Percentiles rank a stretch among this genome's conserved stretches.
These are phyloP conservation scores for Phylloporus sp. DNA, from an alignment of 768 basidiomycete species.

Conservation along the genomic window DNA sequence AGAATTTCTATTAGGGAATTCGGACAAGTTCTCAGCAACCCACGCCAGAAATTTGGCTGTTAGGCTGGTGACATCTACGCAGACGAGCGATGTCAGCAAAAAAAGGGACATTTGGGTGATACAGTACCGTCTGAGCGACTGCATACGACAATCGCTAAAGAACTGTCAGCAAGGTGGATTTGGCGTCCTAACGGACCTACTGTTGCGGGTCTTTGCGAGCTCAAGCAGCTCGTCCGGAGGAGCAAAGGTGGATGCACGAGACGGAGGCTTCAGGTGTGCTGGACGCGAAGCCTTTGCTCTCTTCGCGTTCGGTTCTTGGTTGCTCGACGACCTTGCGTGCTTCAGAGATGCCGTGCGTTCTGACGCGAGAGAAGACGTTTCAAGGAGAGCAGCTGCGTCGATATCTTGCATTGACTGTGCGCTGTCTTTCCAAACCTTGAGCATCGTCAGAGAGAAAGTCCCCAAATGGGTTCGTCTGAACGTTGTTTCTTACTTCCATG, in stretches of 20 bases:
- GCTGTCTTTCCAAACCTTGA: conserved; percentile 21
- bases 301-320: conserved; percentile 14
- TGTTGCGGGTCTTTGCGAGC: conserved; percentile 17
- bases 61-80: conserved; percentile 16
- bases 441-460: conserved; percentile 15
- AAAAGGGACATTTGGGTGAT: not conserved
- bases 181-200: conserved; percentile 8
- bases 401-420: conserved; percentile 6
- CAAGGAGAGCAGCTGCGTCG: conserved; percentile 18
- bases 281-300: conserved; percentile 4
- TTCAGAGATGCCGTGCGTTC: conserved; percentile 7
- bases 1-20: not conserved
- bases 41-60: conserved; percentile 19
- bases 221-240: conserved; percentile 15
- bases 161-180: not conserved
- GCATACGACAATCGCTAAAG: conserved; percentile 18
- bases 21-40: conserved; percentile 1
- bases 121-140: conserved; percentile 18
- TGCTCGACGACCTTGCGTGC: conserved; percentile 8
- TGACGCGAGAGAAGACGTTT: conserved; percentile 10
- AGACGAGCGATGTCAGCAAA: conserved; percentile 1
- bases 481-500: conserved; percentile 14
- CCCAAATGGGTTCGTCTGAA: conserved; percentile 3
- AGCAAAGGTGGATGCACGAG: not conserved
- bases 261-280: not conserved